phyloP scores from a whole-genome alignment of 192 early-diverging fungal species.

The Coemansia reversa region DNA sequence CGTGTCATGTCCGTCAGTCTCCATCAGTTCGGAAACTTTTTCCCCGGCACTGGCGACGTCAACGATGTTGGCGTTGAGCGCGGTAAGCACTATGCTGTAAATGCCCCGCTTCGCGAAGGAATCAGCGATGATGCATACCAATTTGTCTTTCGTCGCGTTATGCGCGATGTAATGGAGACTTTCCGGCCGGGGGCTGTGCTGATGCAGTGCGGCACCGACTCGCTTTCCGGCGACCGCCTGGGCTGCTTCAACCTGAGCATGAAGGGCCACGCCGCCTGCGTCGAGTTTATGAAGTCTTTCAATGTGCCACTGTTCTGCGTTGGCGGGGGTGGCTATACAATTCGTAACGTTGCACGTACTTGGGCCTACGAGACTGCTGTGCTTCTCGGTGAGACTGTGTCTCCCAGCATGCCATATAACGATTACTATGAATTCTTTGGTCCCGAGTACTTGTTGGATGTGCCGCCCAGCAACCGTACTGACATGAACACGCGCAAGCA shows the following conservation, averaged over 20 bases:
- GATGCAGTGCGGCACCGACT: constrained; percentile 94
- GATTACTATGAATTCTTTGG: constrained; percentile 89
- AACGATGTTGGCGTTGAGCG: constrained; percentile 84
- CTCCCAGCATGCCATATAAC: constrained; percentile 73
- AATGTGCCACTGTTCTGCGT: constrained; percentile 87
- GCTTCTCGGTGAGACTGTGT: constrained; percentile 65
- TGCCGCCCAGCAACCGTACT: constrained; percentile 79
- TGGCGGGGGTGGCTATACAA: constrained; percentile 97
- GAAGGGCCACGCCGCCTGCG: constrained; percentile 90
- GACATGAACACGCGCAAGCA: constrained; percentile 85
- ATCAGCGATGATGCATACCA: constrained; percentile 88
- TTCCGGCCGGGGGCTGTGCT: constrained; percentile 87
- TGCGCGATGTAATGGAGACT: constrained; percentile 82
- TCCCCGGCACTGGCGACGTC: constrained; percentile 95
- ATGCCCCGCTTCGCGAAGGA: constrained; percentile 92
- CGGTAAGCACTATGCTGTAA: constrained; percentile 91
- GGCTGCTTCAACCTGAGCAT: constrained; percentile 94
- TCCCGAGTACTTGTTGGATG: constrained; percentile 84
- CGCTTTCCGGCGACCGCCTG: constrained; percentile 85
- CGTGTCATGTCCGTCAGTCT: constrained; percentile 99
- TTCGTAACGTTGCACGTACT: constrained; percentile 89
- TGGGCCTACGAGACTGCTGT: constrained; percentile 96
- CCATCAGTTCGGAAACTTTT: constrained; percentile 97
- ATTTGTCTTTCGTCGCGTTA: constrained; percentile 83
- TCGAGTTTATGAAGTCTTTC: constrained; percentile 88